Percentiles rank a stretch among this genome's conserved stretches.
Conservation (phyloP, 331 rosid species). For the Stylosanthes scabra region DNA sequence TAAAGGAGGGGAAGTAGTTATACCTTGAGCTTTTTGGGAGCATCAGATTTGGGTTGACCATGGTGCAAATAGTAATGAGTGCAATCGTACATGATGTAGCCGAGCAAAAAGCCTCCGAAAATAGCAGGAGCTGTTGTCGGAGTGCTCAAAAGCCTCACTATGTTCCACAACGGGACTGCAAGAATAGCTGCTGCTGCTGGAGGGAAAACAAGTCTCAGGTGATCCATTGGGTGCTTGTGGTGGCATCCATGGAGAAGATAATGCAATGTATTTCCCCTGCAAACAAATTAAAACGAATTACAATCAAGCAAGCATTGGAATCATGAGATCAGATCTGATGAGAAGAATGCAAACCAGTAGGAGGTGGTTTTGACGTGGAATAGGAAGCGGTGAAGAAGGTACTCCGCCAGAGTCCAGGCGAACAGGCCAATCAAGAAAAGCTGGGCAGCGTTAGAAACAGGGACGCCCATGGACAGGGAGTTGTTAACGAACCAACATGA, state of each 20-base stretch:
- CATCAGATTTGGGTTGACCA: conserved; percentile 74
- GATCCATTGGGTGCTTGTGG: conserved; percentile 97
- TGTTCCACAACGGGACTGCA: conserved; percentile 63
- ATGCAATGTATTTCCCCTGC: conserved; percentile 86
- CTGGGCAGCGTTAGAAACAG: conserved; percentile 42
- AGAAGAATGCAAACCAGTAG: conserved; percentile 62
- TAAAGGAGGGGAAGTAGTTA: no score
- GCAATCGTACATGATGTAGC: conserved; percentile 89
- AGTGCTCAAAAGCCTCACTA: conserved; percentile 58
- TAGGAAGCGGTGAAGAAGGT: conserved; percentile 86
- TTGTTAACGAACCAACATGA: conserved; percentile 56
- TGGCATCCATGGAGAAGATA: conserved; percentile 98
- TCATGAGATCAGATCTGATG: not conserved
- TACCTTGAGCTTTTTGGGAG: conserved; percentile 72
- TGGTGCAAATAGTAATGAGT: conserved; percentile 97
- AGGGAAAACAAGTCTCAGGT: conserved; percentile 91
- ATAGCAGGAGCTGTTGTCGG: conserved; percentile 77
- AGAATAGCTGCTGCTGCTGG: conserved; percentile 77
- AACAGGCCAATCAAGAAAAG: conserved; percentile 62
- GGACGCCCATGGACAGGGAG: conserved; percentile 56
- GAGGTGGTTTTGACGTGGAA: conserved; percentile 78
- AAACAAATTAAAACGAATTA: no score
- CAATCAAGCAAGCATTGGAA: no score
- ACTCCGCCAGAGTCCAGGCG: conserved; percentile 83
- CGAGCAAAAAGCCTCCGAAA: conserved; percentile 86